A percentile compares a stretch with the other conserved stretches of the same genome.
These are phyloP conservation scores for Echria macrotheca DNA, from an alignment of 495 filamentous ascomycete species.

Conservation along the genomic window DNA sequence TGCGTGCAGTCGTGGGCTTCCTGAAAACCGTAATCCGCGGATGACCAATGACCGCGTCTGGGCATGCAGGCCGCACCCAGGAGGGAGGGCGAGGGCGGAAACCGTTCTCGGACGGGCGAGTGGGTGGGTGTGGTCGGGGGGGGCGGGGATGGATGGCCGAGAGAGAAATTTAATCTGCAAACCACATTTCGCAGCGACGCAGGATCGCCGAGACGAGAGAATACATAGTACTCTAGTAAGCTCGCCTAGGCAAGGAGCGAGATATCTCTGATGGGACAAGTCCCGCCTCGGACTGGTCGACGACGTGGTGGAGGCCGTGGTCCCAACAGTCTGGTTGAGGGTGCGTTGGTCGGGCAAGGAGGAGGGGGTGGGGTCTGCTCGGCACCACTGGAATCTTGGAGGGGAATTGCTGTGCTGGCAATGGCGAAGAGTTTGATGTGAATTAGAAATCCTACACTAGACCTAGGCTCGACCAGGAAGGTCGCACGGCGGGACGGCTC, in stretches of 20 bases:
- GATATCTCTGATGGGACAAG: neutral
- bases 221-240: no score
- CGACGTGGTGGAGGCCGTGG: no score
- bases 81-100: no score
- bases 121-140: neutral
- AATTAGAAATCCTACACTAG: no score
- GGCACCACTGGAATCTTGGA: no score
- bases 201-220: no score
- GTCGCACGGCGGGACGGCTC: no score
- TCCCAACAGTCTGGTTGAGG: conserved; percentile 23
- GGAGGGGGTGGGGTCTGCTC: neutral
- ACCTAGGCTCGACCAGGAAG: neutral
- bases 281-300: neutral
- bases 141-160: neutral
- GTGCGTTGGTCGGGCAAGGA: neutral
- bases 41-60: neutral
- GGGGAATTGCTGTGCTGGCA: no score
- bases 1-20: neutral
- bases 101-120: neutral
- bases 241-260: neutral
- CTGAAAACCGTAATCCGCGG: neutral
- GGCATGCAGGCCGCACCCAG: neutral
- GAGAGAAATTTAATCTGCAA: neutral
- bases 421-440: no score
- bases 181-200: neutral